These are phyloP conservation scores for Boletus reticulatus DNA, from an alignment of 768 basidiomycete genomes.

Conservation along the genomic window DNA sequence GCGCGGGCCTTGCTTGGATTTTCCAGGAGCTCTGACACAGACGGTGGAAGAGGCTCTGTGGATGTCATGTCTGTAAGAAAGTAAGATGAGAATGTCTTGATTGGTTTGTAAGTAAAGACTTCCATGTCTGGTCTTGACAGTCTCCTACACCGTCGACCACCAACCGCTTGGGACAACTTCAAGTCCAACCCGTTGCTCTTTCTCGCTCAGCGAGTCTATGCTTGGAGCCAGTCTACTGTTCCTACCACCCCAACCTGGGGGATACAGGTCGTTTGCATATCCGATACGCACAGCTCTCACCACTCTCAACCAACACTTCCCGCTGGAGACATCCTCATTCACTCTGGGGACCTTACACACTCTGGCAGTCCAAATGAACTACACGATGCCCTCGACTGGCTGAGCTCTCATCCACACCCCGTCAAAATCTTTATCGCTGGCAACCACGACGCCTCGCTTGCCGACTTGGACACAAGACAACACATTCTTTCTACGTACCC, in stretches of 20 bases:
- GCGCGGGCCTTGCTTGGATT: background rate
- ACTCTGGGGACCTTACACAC: constrained; percentile 5
- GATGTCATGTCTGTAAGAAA: background rate
- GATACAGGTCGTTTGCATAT: constrained; percentile 4
- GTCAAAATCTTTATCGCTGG: constrained; percentile 9
- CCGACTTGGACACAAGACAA: background rate
- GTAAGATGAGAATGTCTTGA: too few species aligned
- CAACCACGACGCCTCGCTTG: constrained; percentile 8
- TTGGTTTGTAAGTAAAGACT: too few species aligned
- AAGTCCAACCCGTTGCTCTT: constrained; percentile 6
- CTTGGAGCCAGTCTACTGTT: background rate
- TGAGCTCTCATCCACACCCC: constrained; percentile 7
- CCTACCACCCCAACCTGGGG: background rate
- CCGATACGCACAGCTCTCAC: constrained; percentile 10
- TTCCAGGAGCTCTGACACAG: constrained; percentile 1
- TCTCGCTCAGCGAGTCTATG: constrained; percentile 2
- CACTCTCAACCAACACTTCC: constrained; percentile 2
- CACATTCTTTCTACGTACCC: background rate
- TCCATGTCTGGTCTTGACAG: constrained; percentile 3
- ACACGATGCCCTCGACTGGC: constrained; percentile 6
- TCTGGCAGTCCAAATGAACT: constrained; percentile 3
- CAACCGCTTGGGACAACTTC: constrained; percentile 6
- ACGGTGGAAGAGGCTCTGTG: constrained; percentile 1
- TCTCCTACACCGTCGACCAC: constrained; percentile 4
- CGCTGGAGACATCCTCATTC: constrained; percentile 4